phyloP scores from a whole-genome alignment of 768 basidiomycete genomes.

The Lentinula boryana region DNA sequence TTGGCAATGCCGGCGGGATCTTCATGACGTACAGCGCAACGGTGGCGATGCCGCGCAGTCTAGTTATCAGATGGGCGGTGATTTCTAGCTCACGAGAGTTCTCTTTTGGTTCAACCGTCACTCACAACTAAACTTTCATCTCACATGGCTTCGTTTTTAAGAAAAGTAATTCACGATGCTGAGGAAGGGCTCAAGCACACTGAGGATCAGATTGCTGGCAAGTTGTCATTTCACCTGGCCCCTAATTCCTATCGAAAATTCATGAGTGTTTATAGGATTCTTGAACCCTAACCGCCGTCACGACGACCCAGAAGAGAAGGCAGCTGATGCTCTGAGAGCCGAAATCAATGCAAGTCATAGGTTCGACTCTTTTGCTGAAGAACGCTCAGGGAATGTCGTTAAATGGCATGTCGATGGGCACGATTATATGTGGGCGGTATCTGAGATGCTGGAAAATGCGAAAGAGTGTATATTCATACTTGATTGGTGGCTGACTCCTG shows the following conservation, averaged over 20 bases:
- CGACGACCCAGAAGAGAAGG: slow-evolving; percentile 69
- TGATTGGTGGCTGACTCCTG: slow-evolving; percentile 94
- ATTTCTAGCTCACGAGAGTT: no score
- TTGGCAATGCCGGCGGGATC: no score
- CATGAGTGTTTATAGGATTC: neutral
- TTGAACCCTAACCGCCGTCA: slow-evolving; percentile 41
- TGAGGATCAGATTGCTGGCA: neutral
- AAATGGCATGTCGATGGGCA: slow-evolving; percentile 98
- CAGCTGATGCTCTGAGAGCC: slow-evolving; percentile 62
- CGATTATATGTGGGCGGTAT: slow-evolving; percentile 94
- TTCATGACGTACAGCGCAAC: no score
- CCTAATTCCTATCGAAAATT: neutral
- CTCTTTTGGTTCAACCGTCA: no score
- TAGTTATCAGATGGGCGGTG: no score
- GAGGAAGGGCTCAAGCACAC: slow-evolving; percentile 1
- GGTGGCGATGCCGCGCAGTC: no score
- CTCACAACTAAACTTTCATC: no score
- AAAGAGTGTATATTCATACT: slow-evolving; percentile 84
- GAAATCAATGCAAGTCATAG: slow-evolving; percentile 77
- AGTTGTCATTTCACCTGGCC: neutral
- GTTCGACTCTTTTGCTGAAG: slow-evolving; percentile 77
- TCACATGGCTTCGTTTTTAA: neutral
- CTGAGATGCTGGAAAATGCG: slow-evolving; percentile 81
- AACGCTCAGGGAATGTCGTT: slow-evolving; percentile 63
- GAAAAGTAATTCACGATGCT: neutral